phyloP scores from a whole-genome alignment of 2,329 filamentous ascomycete species.

The Ascosphaera apis region DNA sequence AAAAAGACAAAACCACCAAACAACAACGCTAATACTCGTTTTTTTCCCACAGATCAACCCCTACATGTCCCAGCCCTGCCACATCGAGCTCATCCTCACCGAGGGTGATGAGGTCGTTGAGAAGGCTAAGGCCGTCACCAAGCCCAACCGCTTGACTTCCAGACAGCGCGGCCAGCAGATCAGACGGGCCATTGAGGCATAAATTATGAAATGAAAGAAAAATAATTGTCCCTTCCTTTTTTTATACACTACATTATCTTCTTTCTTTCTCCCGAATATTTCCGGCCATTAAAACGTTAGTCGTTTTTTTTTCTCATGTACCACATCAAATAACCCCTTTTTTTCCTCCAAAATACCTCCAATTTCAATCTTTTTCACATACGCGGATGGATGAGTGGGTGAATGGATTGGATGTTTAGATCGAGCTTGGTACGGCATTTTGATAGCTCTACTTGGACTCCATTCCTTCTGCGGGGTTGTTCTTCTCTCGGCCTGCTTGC shows the following conservation, averaged over 20 bases:
- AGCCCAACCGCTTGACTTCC: constrained; percentile 50
- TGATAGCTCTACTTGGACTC: no score
- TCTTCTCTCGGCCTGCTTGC: no score
- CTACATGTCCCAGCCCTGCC: constrained; percentile 99
- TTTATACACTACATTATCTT: neutral
- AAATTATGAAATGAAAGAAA: neutral
- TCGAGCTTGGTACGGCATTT: no score
- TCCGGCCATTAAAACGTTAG: no score
- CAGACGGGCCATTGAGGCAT: constrained; percentile 30
- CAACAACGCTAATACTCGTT: neutral
- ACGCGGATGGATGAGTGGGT: no score
- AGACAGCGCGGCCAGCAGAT: constrained; percentile 64
- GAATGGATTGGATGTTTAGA: no score
- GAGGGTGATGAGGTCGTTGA: constrained; percentile 90
- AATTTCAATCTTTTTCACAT: no score
- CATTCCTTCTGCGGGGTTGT: no score
- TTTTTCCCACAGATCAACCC: constrained; percentile 63
- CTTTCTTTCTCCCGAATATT: no score
- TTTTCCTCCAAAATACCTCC: no score
- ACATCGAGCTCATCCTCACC: constrained; percentile 99
- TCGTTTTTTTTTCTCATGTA: no score
- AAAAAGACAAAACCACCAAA: neutral
- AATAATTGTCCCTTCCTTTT: neutral
- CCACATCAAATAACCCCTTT: no score
- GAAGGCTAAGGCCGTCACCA: constrained; percentile 52